phyloP scores from a whole-genome alignment of 352 stramenopile genomes.

The Pythium utonaiense region DNA sequence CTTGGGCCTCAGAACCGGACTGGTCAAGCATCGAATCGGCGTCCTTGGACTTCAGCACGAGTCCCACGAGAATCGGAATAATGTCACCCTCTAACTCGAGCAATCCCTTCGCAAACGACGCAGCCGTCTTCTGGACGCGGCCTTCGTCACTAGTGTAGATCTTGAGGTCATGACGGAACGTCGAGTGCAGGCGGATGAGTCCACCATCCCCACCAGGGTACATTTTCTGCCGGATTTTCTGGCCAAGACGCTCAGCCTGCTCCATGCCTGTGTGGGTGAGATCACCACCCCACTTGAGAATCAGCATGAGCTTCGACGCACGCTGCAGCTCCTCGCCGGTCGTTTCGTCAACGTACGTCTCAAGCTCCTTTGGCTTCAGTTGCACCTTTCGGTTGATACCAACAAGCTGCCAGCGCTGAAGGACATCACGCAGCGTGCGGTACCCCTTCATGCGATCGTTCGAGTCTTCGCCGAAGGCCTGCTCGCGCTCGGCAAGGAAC shows the following conservation, averaged over 20 bases:
- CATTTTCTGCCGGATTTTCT: slow-evolving; percentile 87
- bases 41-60: slow-evolving; percentile 88
- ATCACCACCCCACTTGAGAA: slow-evolving; percentile 99
- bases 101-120: slow-evolving; percentile 98
- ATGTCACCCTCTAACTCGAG: slow-evolving; percentile 99
- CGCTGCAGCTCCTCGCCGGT: slow-evolving; percentile 35
- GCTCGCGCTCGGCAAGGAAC: slow-evolving; percentile 63
- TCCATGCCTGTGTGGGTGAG: slow-evolving; percentile 96
- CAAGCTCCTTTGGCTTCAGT: slow-evolving; percentile 75
- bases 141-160: slow-evolving; percentile 99
- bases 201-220: slow-evolving; percentile 92
- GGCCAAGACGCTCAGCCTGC: slow-evolving; percentile 94
- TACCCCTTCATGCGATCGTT: slow-evolving; percentile 81
- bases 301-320: slow-evolving; percentile 93
- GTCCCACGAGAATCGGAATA: slow-evolving; percentile 97
- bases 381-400: slow-evolving; percentile 99
- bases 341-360: slow-evolving; percentile 12
- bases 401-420: slow-evolving; percentile 95
- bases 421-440: slow-evolving; percentile 90
- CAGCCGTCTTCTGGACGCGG: slow-evolving; percentile 99
- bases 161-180: slow-evolving; percentile 99
- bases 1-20: slow-evolving; percentile 92
- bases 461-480: slow-evolving; percentile 54
- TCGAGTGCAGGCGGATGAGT: slow-evolving; percentile 98
- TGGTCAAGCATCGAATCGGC: slow-evolving; percentile 98